Percentiles rank a stretch among this genome's conserved stretches.
Conservation (phyloP, 208 protist species). For the Borovskyia barvae region DNA sequence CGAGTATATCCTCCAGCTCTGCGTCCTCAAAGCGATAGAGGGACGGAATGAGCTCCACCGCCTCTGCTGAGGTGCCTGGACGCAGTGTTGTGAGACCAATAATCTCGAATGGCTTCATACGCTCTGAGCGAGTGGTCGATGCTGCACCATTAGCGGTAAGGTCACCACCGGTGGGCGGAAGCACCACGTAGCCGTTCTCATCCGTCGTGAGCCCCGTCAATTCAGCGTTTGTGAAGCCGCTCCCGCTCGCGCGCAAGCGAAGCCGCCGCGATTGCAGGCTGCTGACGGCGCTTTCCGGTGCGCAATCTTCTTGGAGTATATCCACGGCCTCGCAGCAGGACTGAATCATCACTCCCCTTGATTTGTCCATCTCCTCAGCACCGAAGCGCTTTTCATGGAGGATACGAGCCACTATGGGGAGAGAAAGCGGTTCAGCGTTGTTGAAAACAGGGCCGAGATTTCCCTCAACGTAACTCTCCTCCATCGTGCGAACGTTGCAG, state of each 20-base stretch:
- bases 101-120: slow-evolving; percentile 74
- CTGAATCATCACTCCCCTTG: slow-evolving; percentile 34
- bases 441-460: slow-evolving; percentile 72
- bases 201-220: slow-evolving; percentile 29
- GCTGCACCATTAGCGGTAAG: slow-evolving; percentile 1
- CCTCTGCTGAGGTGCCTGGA: slow-evolving; percentile 62
- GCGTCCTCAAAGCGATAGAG: slow-evolving; percentile 66
- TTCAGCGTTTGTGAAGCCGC: slow-evolving; percentile 36
- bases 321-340: slow-evolving; percentile 55
- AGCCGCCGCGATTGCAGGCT: slow-evolving; percentile 32
- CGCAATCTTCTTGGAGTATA: slow-evolving; percentile 66
- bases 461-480: slow-evolving; percentile 78
- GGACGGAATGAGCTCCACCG: slow-evolving; percentile 70
- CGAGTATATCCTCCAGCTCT: slow-evolving; percentile 48
- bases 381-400: slow-evolving; percentile 42
- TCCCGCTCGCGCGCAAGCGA: slow-evolving; percentile 27
- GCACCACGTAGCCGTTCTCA: slow-evolving; percentile 31
- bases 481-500: slow-evolving; percentile 18
- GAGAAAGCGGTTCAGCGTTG: slow-evolving; percentile 65
- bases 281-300: slow-evolving; percentile 19
- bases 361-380: slow-evolving; percentile 23
- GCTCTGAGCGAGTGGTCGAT: slow-evolving; percentile 16
- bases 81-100: slow-evolving; percentile 71
- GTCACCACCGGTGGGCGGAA: slow-evolving; percentile 1
- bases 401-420: slow-evolving; percentile 59